phyloP scores from a whole-genome alignment of 257 asterid genomes.

The Fraxinus cuspidata region DNA sequence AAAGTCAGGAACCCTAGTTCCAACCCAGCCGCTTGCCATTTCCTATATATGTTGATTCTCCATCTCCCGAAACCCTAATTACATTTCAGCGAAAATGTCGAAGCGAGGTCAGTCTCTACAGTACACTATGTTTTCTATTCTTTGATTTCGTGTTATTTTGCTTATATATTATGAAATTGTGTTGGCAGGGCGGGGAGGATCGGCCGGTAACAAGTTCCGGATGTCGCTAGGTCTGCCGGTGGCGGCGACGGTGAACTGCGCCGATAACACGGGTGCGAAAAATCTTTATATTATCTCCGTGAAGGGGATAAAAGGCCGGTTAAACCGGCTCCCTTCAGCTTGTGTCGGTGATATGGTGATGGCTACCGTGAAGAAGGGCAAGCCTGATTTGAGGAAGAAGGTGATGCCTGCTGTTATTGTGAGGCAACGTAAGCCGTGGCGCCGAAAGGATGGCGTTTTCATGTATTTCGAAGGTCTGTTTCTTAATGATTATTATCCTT shows the following conservation, averaged over 20 bases:
- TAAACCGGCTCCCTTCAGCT: constrained; percentile 65
- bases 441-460: constrained; percentile 67
- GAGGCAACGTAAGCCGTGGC: constrained; percentile 62
- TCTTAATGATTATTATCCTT: not conserved
- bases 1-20: constrained; percentile 1
- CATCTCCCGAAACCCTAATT: constrained; percentile 18
- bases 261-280: constrained; percentile 58
- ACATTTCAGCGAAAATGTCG: constrained; percentile 38
- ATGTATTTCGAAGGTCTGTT: constrained; percentile 61
- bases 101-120: constrained; percentile 40
- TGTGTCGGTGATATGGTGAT: constrained; percentile 75
- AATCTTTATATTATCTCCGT: constrained; percentile 61
- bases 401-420: constrained; percentile 77
- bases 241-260: constrained; percentile 71
- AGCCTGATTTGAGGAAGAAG: constrained; percentile 67
- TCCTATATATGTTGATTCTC: constrained; percentile 2
- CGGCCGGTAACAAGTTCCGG: constrained; percentile 69
- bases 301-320: constrained; percentile 63
- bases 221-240: constrained; percentile 68
- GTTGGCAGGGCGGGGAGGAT: constrained; percentile 59
- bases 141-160: not conserved
- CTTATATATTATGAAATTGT: not conserved
- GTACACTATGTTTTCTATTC: not conserved
- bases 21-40: not conserved
- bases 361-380: constrained; percentile 75